Conservation (phyloP, 2,329 filamentous ascomycete genomes). For the Penicillium sp. region DNA sequence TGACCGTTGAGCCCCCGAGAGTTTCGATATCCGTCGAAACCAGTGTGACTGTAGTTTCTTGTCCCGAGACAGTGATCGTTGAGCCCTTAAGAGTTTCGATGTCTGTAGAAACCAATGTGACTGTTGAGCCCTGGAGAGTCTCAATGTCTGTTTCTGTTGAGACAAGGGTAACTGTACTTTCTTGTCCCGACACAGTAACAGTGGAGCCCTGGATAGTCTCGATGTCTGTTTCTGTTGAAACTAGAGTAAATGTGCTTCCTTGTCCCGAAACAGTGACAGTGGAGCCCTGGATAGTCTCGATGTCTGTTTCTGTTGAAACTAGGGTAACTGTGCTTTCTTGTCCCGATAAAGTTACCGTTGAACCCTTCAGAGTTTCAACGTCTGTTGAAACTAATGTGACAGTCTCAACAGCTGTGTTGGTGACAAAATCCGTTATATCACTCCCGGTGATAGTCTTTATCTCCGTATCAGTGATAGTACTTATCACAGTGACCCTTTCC, state of each 20-base stretch:
- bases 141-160: too few relatives aligned
- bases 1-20: conserved; percentile 6
- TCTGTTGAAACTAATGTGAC: not conserved
- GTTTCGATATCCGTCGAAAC: not conserved
- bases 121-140: not conserved
- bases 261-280: conserved; percentile 6
- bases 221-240: not conserved
- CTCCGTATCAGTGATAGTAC: not conserved
- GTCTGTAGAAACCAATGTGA: not conserved
- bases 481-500: not conserved
- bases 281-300: not conserved
- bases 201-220: too few relatives aligned
- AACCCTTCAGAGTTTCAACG: not conserved
- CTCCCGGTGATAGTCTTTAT: not conserved
- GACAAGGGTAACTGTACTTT: not conserved
- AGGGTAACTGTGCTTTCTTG: not conserved
- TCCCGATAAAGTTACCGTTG: conserved; percentile 5
- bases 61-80: conserved; percentile 3
- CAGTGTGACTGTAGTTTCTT: not conserved
- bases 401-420: not conserved
- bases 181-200: not conserved
- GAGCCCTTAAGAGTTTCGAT: not conserved
- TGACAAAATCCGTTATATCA: not conserved
- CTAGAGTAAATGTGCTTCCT: not conserved
- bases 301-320: not conserved